Base-by-base conservation (phyloP, 2,329 filamentous ascomycete species). In the Colletotrichum sp. region DNA sequence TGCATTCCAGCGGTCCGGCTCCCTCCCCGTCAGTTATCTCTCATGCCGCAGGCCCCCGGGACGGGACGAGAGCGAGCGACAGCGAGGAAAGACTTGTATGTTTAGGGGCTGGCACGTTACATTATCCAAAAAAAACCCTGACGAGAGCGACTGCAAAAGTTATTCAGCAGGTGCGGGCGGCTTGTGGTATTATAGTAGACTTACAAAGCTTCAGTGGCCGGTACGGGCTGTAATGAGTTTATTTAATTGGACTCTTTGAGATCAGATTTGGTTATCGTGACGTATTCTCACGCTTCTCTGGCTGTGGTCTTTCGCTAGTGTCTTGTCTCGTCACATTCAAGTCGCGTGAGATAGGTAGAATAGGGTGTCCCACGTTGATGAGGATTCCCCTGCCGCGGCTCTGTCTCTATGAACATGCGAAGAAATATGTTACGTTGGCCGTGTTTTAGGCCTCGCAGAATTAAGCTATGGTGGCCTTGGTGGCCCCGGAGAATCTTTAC, bases 201-300 rank as follows among this genome's bases (percentile, higher is more conserved):
- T 30, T 67, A 67, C 28, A 36, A 65, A 59, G 69, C 62, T 72
- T 67, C 69, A 72, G 62, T 34, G 32, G 62, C 69, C 72, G 69
- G 69, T 52, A 39, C 28, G 62, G 62, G 69, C 30, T 36, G 49
- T 52, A 30, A 18, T 57, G 49, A 66, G 69, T 67, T 72, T 62
- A 67, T 67, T 72, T 62, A 67, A 75, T 62, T 26, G 34, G 52
- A 44, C 62, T 55, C 69, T 21, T 44, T 67, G 21, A 52, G 28
- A 62, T 26, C 66, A 62, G 36, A 18, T 12, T 49, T 36, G 24
- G 34, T 62, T 5, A n/a, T 65, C 13, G 8, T 4, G 24, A 28
- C 16, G 13, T 65, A 3, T 28, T 15, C 7, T 36, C 18, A 3
- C n/a, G 21, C 21, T 18, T 28, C 24, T 18, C 55, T 24, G 55